phyloP scores from a whole-genome alignment of 225 moss, liverwort and hornwort genomes.

The Rhytidiadelphus loreus region DNA sequence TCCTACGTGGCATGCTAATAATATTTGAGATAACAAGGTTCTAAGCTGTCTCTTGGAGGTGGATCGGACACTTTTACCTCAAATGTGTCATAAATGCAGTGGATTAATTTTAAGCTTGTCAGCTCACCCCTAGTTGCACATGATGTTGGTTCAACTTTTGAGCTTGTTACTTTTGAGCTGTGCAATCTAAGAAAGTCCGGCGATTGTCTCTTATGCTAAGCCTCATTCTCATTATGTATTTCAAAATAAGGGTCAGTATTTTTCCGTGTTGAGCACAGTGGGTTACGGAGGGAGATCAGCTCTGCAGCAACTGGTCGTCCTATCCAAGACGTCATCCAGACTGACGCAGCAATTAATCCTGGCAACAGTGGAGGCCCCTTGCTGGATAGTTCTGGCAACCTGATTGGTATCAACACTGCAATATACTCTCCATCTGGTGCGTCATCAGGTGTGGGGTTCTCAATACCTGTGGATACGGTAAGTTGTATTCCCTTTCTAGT shows the following conservation, averaged over 20 bases:
- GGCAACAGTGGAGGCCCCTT: slow-evolving; percentile 98
- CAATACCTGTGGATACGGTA: slow-evolving; percentile 98
- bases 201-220: neutral
- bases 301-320: slow-evolving; percentile 98
- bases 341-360: slow-evolving; percentile 97
- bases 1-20: neutral
- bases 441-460: slow-evolving; percentile 98
- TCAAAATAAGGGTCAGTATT: neutral
- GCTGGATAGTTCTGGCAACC: slow-evolving; percentile 84
- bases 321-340: slow-evolving; percentile 98
- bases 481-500: neutral
- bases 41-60: neutral
- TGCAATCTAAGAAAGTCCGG: neutral
- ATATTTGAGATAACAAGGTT: neutral
- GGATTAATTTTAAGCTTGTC: neutral
- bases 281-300: slow-evolving; percentile 92
- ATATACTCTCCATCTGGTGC: slow-evolving; percentile 98
- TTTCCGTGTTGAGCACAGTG: slow-evolving; percentile 42
- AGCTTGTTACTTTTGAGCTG: neutral
- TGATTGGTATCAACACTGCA: slow-evolving; percentile 97
- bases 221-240: neutral
- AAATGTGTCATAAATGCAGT: neutral
- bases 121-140: neutral
- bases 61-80: neutral
- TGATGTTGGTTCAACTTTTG: neutral